Percentiles rank a stretch among this genome's conserved stretches.
Evolutionary conservation across 768 basidiomycete species (phyloP).

Genomic region (Termitomyces sp.): DNA sequence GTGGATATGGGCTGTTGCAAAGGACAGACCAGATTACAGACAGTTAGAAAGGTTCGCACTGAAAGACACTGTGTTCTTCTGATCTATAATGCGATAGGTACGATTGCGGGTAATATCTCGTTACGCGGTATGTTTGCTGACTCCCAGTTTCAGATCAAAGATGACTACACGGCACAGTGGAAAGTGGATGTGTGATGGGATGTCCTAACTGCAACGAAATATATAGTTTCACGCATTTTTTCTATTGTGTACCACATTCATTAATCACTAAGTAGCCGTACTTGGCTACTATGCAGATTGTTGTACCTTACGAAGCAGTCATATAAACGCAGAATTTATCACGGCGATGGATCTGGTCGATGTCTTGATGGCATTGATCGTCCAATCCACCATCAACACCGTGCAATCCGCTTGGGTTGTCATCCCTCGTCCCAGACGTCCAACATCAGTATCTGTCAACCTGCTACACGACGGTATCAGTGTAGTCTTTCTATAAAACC

Average conservation of each 20-base stretch:
- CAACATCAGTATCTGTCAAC: conserved; percentile 1
- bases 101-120: not conserved
- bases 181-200: not conserved
- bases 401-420: not conserved
- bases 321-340: not conserved
- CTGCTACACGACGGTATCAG: not conserved
- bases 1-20: conserved; percentile 83
- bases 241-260: not conserved
- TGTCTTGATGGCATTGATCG: not conserved
- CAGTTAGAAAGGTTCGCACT: conserved; percentile 60
- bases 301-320: not conserved
- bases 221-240: not conserved
- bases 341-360: not conserved
- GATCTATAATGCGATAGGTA: conserved; percentile 11
- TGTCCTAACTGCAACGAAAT: not conserved
- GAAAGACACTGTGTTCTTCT: conserved; percentile 67
- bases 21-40: conserved; percentile 70
- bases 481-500: not conserved
- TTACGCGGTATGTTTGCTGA: not conserved
- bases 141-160: not conserved
- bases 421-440: not conserved
- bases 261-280: not conserved
- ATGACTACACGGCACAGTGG: not conserved
- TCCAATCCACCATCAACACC: not conserved
- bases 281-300: not conserved